Evolutionary conservation across 805 yeast genomes (phyloP).

Genomic region (Candida taoyuanica): DNA sequence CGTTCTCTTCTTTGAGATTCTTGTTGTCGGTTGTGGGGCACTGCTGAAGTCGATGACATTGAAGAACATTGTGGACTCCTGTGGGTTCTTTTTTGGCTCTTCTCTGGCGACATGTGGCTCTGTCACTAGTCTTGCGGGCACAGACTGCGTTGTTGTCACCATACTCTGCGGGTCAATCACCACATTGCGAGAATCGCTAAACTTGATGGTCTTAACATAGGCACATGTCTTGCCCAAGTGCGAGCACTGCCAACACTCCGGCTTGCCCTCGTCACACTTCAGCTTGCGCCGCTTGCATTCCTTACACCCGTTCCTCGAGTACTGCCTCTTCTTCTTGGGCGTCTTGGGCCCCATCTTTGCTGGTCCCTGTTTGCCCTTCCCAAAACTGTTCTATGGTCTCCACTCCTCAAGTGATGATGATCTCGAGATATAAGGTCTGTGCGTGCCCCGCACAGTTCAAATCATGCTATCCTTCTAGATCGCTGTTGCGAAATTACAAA

Average conservation of each 20-base stretch:
- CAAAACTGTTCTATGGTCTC: too few species aligned
- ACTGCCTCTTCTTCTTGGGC: slow-evolving; percentile 27
- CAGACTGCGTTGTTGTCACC: too few species aligned
- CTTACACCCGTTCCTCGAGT: slow-evolving; percentile 41
- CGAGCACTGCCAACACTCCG: slow-evolving; percentile 37
- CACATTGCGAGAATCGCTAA: slow-evolving; percentile 18
- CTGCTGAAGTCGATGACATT: slow-evolving; percentile 12
- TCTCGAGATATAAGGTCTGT: too few species aligned
- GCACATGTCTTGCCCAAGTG: slow-evolving; percentile 34
- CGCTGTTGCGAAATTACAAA: too few species aligned
- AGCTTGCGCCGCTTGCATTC: slow-evolving; percentile 42
- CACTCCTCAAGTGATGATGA: too few species aligned
- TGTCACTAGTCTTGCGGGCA: too few species aligned
- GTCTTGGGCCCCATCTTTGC: background rate
- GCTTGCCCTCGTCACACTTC: slow-evolving; percentile 28
- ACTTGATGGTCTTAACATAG: slow-evolving; percentile 29
- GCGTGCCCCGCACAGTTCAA: too few species aligned
- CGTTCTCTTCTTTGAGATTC: background rate
- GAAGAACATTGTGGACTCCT: slow-evolving; percentile 6
- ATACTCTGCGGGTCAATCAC: slow-evolving; percentile 4
- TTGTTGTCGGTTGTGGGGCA: slow-evolving; percentile 6
- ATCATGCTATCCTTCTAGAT: too few species aligned
- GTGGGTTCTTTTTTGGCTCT: background rate
- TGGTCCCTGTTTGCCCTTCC: too few species aligned
- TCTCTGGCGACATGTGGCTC: too few species aligned